These are phyloP conservation scores for Plasmodiophora brassicae DNA, from an alignment of 208 protist genomes.

Conservation along the genomic window DNA sequence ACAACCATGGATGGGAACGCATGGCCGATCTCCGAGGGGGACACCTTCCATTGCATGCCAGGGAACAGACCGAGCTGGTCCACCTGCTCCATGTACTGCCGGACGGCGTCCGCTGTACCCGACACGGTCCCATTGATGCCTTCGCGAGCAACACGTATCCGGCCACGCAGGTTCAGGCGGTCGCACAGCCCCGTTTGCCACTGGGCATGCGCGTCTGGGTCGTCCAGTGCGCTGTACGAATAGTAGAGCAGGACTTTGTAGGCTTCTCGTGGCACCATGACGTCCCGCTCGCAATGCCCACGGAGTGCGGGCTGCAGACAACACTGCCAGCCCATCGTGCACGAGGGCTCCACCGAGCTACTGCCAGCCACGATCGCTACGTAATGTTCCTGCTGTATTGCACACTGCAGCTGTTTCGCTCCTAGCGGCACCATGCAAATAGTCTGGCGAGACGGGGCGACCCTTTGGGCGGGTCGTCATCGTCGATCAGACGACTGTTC, in stretches of 20 bases:
- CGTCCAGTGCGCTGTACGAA: background rate
- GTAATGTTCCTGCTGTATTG: too few species aligned
- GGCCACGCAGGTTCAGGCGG: background rate
- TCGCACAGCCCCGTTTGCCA: background rate
- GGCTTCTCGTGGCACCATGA: too few species aligned
- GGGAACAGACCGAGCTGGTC: background rate
- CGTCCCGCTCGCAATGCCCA: too few species aligned
- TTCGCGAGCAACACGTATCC: background rate
- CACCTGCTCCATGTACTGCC: background rate
- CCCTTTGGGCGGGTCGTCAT: too few species aligned
- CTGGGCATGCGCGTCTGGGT: background rate
- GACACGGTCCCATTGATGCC: conserved; percentile 9
- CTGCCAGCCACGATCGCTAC: too few species aligned
- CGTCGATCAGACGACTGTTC: too few species aligned
- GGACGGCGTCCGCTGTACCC: background rate
- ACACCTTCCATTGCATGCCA: conserved; percentile 2
- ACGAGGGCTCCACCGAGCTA: too few species aligned
- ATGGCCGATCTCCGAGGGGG: background rate
- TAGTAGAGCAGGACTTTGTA: conserved; percentile 20
- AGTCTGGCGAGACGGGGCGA: too few species aligned
- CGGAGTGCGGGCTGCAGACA: too few species aligned
- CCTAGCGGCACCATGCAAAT: too few species aligned
- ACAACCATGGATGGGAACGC: background rate
- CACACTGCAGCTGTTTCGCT: too few species aligned
- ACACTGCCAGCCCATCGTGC: too few species aligned